These are phyloP conservation scores for Orychophragmus violaceus DNA, from an alignment of 345 rosid genomes.

Conservation along the genomic window DNA sequence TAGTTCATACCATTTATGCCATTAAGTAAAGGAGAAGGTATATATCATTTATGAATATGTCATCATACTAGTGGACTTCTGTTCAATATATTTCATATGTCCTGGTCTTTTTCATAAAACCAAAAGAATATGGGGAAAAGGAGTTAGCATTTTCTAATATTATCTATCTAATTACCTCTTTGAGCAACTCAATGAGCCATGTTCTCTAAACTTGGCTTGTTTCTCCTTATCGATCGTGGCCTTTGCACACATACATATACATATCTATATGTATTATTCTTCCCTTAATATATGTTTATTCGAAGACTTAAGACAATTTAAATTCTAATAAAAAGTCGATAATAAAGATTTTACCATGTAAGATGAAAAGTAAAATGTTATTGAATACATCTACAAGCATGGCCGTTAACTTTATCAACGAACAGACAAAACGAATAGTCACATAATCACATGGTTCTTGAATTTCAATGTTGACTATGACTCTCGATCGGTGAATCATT, in stretches of 20 bases:
- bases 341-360: background rate
- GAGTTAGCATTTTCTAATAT: background rate
- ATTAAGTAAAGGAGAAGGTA: background rate
- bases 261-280: background rate
- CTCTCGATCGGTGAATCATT: background rate
- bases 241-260: background rate
- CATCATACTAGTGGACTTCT: background rate
- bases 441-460: background rate
- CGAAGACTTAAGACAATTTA: background rate
- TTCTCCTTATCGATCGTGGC: background rate
- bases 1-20: background rate
- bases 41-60: background rate
- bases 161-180: slow-evolving; percentile 12
- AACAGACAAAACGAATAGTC: background rate
- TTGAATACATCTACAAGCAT: background rate
- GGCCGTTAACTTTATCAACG: background rate
- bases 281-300: background rate
- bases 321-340: background rate
- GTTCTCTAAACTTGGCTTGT: slow-evolving; percentile 13
- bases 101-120: slow-evolving; percentile 15
- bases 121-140: slow-evolving; percentile 11
- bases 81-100: background rate
- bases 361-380: background rate
- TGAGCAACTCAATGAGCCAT: slow-evolving; percentile 19
- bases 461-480: background rate